These are phyloP conservation scores for Puccinia sorghi DNA, from an alignment of 1,284 basidiomycete genomes.

Conservation along the genomic window DNA sequence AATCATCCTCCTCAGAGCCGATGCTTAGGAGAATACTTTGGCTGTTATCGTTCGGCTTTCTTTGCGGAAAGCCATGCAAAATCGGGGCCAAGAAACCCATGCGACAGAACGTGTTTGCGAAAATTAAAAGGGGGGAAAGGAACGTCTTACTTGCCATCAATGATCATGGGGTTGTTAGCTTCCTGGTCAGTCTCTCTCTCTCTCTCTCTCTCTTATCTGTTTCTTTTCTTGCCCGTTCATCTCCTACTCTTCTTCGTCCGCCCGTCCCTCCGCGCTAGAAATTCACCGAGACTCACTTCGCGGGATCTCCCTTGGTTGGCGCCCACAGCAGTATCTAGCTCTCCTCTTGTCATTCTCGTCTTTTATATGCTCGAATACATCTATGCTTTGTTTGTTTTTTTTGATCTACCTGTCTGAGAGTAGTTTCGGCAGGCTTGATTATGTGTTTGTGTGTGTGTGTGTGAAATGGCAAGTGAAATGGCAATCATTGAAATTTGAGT, in stretches of 20 bases:
- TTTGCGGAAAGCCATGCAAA: neutral
- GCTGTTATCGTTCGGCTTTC: neutral
- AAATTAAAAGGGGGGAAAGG: conserved; percentile 35
- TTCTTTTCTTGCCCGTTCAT: neutral
- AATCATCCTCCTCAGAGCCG: neutral
- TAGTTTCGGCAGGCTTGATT: no score
- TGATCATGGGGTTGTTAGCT: conserved; percentile 49
- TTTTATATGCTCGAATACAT: neutral
- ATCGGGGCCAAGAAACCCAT: neutral
- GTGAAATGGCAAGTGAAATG: no score
- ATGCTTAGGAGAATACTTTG: neutral
- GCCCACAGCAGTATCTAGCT: conserved; percentile 27
- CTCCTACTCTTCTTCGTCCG: neutral
- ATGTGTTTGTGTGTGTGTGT: no score
- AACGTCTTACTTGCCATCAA: conserved; percentile 33
- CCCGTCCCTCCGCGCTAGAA: conserved; percentile 6
- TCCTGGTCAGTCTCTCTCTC: conserved; percentile 28
- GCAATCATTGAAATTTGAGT: no score
- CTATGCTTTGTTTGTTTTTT: neutral
- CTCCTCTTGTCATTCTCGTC: no score
- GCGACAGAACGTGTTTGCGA: conserved; percentile 40
- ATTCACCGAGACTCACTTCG: conserved; percentile 47
- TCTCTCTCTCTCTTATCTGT: neutral
- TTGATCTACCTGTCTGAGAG: no score
- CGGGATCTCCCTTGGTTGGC: conserved; percentile 32